These are phyloP conservation scores for Leptographium radiaticola DNA, from an alignment of 2,329 filamentous ascomycete species.

Conservation along the genomic window DNA sequence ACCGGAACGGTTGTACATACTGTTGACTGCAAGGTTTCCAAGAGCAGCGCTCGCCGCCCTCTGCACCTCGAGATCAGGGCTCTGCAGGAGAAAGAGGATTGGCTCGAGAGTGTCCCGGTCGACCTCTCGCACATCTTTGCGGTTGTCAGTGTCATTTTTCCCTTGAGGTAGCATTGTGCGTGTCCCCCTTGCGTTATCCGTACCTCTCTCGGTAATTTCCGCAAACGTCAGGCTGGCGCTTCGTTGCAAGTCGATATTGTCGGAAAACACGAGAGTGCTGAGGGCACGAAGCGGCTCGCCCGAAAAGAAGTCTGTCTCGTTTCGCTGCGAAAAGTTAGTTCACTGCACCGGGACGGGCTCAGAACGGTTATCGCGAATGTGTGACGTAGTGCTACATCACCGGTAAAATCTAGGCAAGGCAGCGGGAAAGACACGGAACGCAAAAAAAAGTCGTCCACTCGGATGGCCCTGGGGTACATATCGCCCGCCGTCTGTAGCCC, in stretches of 20 bases:
- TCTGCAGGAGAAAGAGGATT: conserved; percentile 89
- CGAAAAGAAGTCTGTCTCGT: conserved; percentile 95
- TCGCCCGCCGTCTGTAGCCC: no score
- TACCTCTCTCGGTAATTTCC: conserved; percentile 97
- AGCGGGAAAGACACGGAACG: no score
- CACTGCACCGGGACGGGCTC: neutral
- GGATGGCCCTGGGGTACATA: no score
- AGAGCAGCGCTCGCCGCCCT: conserved; percentile 89
- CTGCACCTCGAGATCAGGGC: conserved; percentile 92
- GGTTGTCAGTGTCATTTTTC: neutral
- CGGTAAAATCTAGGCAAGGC: no score
- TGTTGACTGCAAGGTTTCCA: conserved; percentile 93
- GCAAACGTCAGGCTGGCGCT: conserved; percentile 97
- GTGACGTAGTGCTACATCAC: neutral
- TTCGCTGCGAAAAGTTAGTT: conserved; percentile 45
- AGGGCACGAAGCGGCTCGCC: conserved; percentile 88
- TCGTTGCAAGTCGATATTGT: conserved; percentile 94
- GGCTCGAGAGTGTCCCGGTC: conserved; percentile 90
- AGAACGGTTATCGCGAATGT: neutral
- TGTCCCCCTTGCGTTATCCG: conserved; percentile 14
- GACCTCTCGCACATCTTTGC: conserved; percentile 84
- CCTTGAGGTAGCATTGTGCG: neutral
- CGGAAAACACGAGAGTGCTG: conserved; percentile 93
- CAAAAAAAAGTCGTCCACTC: no score
- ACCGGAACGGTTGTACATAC: conserved; percentile 37